Conservation (phyloP, 805 yeast genomes). For the Myxozyma kluyveri region DNA sequence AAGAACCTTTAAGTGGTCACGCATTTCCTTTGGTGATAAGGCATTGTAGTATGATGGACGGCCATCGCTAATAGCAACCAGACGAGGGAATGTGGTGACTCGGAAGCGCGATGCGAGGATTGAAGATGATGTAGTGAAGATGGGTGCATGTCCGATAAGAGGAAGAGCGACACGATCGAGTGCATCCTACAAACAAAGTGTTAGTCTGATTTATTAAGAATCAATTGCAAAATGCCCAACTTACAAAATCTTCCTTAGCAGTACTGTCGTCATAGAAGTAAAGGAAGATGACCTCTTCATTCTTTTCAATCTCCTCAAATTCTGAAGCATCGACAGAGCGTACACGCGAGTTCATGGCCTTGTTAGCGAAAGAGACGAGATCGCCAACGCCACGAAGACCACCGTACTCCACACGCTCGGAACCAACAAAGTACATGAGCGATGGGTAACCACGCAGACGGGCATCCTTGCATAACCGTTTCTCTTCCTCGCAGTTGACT, state of each 20-base stretch:
- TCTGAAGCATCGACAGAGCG: conserved; percentile 34
- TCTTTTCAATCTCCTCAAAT: conserved; percentile 31
- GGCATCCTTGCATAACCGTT: conserved; percentile 37
- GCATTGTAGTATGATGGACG: conserved; percentile 35
- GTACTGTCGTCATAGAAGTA: conserved; percentile 43
- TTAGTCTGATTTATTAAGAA: not conserved
- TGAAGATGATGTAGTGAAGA: conserved; percentile 35
- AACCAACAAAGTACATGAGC: conserved; percentile 33
- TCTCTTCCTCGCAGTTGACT: conserved; percentile 41
- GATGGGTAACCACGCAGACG: conserved; percentile 36
- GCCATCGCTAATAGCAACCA: conserved; percentile 36
- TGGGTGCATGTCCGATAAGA: conserved; percentile 37
- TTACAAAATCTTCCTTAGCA: conserved; percentile 40
- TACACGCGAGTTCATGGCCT: conserved; percentile 35
- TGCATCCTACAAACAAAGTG: conserved; percentile 32
- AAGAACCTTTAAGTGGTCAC: conserved; percentile 34
- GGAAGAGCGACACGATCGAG: conserved; percentile 37
- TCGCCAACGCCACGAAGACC: conserved; percentile 39
- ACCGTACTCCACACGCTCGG: conserved; percentile 33
- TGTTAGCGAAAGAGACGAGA: conserved; percentile 38
- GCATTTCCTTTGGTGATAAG: conserved; percentile 37
- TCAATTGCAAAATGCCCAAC: not conserved
- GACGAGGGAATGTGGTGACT: conserved; percentile 36
- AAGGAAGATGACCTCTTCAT: conserved; percentile 37
- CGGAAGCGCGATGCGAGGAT: conserved; percentile 34